Percentiles rank a stretch among this genome's conserved stretches.
Conservation (phyloP, 148 eudicot species). For the Fagopyrum tataricum region DNA sequence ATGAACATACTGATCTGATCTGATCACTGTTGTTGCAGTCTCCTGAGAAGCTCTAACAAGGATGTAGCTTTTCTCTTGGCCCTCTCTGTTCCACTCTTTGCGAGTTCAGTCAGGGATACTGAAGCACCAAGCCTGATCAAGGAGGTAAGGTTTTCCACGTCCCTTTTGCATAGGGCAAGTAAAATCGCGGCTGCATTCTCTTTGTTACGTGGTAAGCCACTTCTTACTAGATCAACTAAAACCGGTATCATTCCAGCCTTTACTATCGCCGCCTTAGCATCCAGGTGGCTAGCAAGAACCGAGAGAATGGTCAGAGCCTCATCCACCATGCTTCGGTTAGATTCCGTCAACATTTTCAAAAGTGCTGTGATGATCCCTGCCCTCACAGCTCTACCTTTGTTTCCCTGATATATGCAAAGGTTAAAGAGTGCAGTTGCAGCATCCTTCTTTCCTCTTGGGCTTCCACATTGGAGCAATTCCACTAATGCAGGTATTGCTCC, state of each 20-base stretch:
- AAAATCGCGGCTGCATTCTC: constrained; percentile 80
- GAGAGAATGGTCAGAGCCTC: constrained; percentile 83
- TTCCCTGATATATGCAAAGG: constrained; percentile 81
- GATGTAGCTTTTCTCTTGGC: constrained; percentile 85
- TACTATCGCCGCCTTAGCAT: constrained; percentile 62
- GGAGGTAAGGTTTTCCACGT: constrained; percentile 53
- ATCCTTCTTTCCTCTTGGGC: constrained; percentile 77
- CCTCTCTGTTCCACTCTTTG: constrained; percentile 68
- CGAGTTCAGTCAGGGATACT: constrained; percentile 52
- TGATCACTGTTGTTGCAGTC: constrained; percentile 31
- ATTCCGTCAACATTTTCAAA: constrained; percentile 62
- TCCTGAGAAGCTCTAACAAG: constrained; percentile 66
- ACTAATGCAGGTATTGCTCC: constrained; percentile 80
- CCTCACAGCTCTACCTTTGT: constrained; percentile 78
- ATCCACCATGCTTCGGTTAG: constrained; percentile 57
- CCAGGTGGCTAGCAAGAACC: constrained; percentile 76
- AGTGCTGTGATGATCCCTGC: constrained; percentile 70
- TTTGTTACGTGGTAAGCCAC: constrained; percentile 62
- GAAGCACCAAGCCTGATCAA: constrained; percentile 71
- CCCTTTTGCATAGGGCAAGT: constrained; percentile 79
- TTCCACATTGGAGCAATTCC: constrained; percentile 61
- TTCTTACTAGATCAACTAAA: constrained; percentile 60
- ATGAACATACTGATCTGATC: not conserved
- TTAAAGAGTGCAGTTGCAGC: constrained; percentile 89
- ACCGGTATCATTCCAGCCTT: constrained; percentile 67